phyloP scores from a whole-genome alignment of 2,329 filamentous ascomycete genomes.

The Cercospora brassicicola region DNA sequence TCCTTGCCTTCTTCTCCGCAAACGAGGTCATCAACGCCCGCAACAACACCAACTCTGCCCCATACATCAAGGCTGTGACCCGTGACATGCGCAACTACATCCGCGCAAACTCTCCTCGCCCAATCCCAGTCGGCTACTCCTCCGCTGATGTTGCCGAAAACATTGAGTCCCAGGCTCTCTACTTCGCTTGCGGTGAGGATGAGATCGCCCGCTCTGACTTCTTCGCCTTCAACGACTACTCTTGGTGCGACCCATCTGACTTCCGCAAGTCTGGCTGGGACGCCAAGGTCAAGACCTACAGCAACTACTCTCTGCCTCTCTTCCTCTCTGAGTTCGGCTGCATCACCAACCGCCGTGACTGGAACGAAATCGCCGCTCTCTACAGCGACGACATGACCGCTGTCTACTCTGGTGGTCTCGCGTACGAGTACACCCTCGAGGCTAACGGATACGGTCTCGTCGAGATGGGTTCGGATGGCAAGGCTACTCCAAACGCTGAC shows the following conservation, averaged over 20 bases:
- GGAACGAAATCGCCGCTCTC: constrained; percentile 74
- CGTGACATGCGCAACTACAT: constrained; percentile 81
- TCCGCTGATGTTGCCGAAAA: constrained; percentile 82
- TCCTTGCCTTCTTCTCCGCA: constrained; percentile 76
- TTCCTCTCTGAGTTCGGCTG: constrained; percentile 96
- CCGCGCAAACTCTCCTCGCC: constrained; percentile 64
- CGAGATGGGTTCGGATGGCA: constrained; percentile 54
- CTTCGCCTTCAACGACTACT: constrained; percentile 87
- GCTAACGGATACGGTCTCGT: constrained; percentile 79
- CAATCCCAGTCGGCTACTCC: constrained; percentile 78
- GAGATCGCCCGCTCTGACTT: constrained; percentile 77
- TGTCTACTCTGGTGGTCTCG: constrained; percentile 91
- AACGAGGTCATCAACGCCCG: constrained; percentile 72
- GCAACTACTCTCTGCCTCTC: constrained; percentile 79
- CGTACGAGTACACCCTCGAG: constrained; percentile 90
- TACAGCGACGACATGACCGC: constrained; percentile 79
- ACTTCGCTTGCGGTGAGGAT: constrained; percentile 89
- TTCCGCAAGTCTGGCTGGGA: constrained; percentile 77
- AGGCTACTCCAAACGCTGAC: constrained; percentile 61
- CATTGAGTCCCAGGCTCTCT: constrained; percentile 79
- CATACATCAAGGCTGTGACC: constrained; percentile 70
- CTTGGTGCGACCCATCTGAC: constrained; percentile 72
- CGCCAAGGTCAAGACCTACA: constrained; percentile 82
- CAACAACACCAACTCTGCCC: constrained; percentile 62
- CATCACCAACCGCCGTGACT: constrained; percentile 75